A percentile compares a stretch with the other conserved stretches of the same genome.
These are phyloP conservation scores for Moesziomyces antarcticus DNA, from an alignment of 1,284 basidiomycete species.

Conservation along the genomic window DNA sequence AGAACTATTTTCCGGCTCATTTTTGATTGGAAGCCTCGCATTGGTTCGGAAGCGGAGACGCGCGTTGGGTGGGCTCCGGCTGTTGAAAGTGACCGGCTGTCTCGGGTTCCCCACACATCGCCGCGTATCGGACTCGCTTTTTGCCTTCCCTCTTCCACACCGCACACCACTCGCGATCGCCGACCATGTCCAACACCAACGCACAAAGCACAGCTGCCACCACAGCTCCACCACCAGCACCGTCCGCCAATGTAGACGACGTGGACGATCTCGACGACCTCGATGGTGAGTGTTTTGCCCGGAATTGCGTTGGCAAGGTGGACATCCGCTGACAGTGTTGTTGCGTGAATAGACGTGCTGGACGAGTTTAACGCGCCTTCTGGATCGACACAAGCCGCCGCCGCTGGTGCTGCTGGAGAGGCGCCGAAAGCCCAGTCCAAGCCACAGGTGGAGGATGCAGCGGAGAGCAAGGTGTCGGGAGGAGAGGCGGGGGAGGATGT, in stretches of 20 bases:
- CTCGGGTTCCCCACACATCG: not conserved
- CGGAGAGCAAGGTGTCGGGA: not conserved
- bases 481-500: constrained; percentile 52
- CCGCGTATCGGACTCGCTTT: not conserved
- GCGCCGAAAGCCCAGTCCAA: constrained; percentile 59
- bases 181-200: not conserved
- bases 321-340: not conserved
- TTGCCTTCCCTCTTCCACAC: not conserved
- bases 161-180: not conserved
- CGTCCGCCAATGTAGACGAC: constrained; percentile 29
- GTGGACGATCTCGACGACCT: constrained; percentile 64
- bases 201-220: constrained; percentile 6
- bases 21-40: too few species aligned
- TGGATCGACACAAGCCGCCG: constrained; percentile 41
- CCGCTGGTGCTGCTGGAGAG: constrained; percentile 44
- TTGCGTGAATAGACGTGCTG: constrained; percentile 72
- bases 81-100: constrained; percentile 38
- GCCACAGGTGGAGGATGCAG: constrained; percentile 22
- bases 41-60: not conserved
- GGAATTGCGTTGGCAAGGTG: too few species aligned
- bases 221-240: constrained; percentile 11
- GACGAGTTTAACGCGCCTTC: constrained; percentile 68
- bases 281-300: constrained; percentile 49
- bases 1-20: too few species aligned
- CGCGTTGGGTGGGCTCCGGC: constrained; percentile 1